A percentile compares a stretch with the other conserved stretches of the same genome.
Evolutionary conservation across 371 early-diverging fungal genomes (phyloP).

Genomic region (Smittium culicis): DNA sequence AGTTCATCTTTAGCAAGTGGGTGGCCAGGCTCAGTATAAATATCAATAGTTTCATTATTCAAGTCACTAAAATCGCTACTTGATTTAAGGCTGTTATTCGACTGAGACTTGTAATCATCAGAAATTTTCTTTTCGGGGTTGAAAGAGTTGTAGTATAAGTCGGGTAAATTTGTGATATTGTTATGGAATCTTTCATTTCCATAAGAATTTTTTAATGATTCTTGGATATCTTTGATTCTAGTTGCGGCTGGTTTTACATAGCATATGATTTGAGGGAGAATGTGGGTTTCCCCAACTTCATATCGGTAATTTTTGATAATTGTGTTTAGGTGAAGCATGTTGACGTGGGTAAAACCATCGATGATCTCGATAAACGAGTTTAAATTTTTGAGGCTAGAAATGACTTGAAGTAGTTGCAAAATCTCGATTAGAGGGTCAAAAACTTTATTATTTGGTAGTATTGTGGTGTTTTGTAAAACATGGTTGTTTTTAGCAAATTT

Average conservation of each 20-base stretch:
- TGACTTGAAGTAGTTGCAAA: constrained; percentile 64
- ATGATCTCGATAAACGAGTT: constrained; percentile 54
- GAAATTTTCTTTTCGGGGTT: neutral
- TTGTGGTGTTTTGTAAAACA: constrained; percentile 20
- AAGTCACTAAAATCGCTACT: too few species aligned
- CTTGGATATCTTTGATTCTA: neutral
- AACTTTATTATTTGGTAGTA: constrained; percentile 13
- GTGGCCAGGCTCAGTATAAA: too few species aligned
- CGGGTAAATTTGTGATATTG: too few species aligned
- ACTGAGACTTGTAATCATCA: neutral
- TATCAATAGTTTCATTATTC: too few species aligned
- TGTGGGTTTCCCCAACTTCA: constrained; percentile 57
- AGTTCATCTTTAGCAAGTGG: too few species aligned
- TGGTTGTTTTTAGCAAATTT: constrained; percentile 1
- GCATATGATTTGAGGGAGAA: constrained; percentile 6
- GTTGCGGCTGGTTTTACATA: constrained; percentile 1
- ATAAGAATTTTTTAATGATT: neutral
- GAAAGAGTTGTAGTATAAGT: too few species aligned
- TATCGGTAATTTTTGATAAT: constrained; percentile 63
- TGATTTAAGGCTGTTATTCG: neutral
- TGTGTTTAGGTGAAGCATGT: constrained; percentile 53
- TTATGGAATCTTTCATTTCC: neutral
- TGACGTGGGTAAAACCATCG: constrained; percentile 45
- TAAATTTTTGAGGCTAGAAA: constrained; percentile 51
- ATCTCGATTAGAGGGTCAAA: constrained; percentile 55